Evolutionary conservation across 2,329 filamentous ascomycete species (phyloP), one percentile per base, ranked within the genome.

Genomic region (Didymella sp.): DNA sequence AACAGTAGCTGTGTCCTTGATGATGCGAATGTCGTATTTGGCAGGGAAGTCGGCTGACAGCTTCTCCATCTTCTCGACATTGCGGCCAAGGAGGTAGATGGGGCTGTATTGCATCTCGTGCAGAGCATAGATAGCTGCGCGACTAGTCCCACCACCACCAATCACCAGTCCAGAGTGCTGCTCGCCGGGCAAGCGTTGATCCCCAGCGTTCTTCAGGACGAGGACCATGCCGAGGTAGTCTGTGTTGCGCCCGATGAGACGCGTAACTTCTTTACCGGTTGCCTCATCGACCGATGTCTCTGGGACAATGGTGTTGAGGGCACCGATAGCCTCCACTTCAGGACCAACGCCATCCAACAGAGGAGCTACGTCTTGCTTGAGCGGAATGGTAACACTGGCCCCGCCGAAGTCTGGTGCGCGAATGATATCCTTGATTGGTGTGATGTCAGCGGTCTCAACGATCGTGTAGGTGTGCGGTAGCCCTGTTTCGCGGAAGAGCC

Each of bases 141-240:
- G 87, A 0, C 92, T 91, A 6, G 95, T 99, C 22, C 95, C 95
- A 13, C 95, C 95, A 7, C 92, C 91, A 3, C 95, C 95, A 51
- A 99, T 86, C 13, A 98, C 91, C 63, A 97, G 85, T 24, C 86
- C 94, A 52, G 87, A 84, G 46, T 59, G 56, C 38, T 81, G 77
- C 2, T 73, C 68, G 12, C 72, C 73, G 4, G 73, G 69, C 15
- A 66, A 63, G 22, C 72, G 69, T 61, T 68, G 68, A 6, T 71
- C 73, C 7, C 91, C 91, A 2, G 86, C 87, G 38, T 85, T 85
- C 55, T 84, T 86, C 19, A 99, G 84, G 3, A 91, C 88, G 65
- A 89, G 86, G 2, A 90, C 87, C 87, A 99, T 99, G 60, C 95
- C 95, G 70, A 87, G 85, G 89, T 92, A 99, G 79, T 99, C 95